Evolutionary conservation across 345 rosid genomes (phyloP).

Genomic region (Brassica carinata): DNA sequence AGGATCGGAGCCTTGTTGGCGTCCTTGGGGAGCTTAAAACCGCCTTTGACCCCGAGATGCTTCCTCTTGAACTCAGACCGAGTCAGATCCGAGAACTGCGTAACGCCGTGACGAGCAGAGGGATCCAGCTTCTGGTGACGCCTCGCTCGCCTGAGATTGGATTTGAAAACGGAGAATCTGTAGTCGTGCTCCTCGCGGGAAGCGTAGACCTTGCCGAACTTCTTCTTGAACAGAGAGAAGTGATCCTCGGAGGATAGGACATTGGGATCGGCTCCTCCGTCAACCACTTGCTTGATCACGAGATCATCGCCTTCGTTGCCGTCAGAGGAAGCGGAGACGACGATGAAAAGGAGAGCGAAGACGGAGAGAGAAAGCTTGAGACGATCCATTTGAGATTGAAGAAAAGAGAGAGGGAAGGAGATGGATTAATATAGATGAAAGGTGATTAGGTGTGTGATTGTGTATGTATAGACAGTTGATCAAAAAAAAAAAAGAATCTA

Average conservation of each 20-base stretch:
- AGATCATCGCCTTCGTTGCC: constrained; percentile 47
- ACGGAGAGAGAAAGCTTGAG: constrained; percentile 33
- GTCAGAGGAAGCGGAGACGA: constrained; percentile 41
- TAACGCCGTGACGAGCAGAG: constrained; percentile 83
- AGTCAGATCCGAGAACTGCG: constrained; percentile 93
- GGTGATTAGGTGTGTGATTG: background rate
- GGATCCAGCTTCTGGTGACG: constrained; percentile 85
- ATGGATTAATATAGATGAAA: background rate
- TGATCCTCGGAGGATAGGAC: constrained; percentile 60
- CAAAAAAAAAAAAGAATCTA: background rate
- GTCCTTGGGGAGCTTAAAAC: constrained; percentile 69
- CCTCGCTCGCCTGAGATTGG: constrained; percentile 66
- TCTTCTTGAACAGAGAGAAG: constrained; percentile 73
- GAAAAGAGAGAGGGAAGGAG: background rate
- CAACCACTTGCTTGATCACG: constrained; percentile 75
- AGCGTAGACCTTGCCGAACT: constrained; percentile 60
- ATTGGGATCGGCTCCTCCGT: constrained; percentile 29
- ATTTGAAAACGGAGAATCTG: constrained; percentile 59
- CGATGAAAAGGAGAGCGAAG: constrained; percentile 38
- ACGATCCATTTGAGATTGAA: constrained; percentile 46
- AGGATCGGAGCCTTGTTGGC: constrained; percentile 81
- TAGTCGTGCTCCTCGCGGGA: constrained; percentile 75
- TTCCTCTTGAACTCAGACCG: constrained; percentile 61
- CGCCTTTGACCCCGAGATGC: constrained; percentile 55
- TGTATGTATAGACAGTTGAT: background rate